Evolutionary conservation across 306 rosid species (phyloP), one percentile per base, ranked within the genome.

Genomic region (Vicia sativa): DNA sequence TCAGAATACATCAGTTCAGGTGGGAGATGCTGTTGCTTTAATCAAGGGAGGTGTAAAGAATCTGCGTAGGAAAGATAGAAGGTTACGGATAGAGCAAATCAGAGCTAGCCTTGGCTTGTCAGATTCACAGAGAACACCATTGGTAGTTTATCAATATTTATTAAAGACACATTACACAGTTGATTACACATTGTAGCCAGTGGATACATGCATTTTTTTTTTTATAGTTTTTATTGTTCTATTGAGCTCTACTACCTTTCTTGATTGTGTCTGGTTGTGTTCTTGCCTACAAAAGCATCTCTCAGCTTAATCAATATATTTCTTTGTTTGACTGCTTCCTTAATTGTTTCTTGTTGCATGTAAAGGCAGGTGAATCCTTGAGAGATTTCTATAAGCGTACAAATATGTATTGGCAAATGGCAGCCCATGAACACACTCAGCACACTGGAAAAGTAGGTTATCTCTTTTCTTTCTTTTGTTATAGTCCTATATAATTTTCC

Each of bases 41-140:
- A 88, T 93, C 72, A 93, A 88, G 81, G 97, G 98, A 7, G 86
- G 49, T 70, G 90, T 86, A 28, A 90, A 60, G 78, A 88, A 35
- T 77, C 81, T 93, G 39, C 90, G 92, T 16, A 90, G 98, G 79
- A 90, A 93, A 83, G 97, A 90, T 80, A 90, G 95, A 73, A 88
- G 90, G 81, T 89, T 87, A 13, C 85, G 97, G 80, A 88, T 93
- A 73, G 96, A 93, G 74, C 98, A 90, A 85, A 93, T 93, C 72
- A 83, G 96, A 86, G 98, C 98, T 63, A 93, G 95, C 78, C 97
- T 93, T 41, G 98, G 98, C 43, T 92, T 93, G 87, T 93, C 98
- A 15, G 98, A 93, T 78, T 88, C 96, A 1, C 96, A 93, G 80
- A 90, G 98, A 85, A 93, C 97, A 14, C 98, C 97, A 41, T 62